Evolutionary conservation across 139 green algal species (phyloP).

Genomic region (Chlorella sp.): DNA sequence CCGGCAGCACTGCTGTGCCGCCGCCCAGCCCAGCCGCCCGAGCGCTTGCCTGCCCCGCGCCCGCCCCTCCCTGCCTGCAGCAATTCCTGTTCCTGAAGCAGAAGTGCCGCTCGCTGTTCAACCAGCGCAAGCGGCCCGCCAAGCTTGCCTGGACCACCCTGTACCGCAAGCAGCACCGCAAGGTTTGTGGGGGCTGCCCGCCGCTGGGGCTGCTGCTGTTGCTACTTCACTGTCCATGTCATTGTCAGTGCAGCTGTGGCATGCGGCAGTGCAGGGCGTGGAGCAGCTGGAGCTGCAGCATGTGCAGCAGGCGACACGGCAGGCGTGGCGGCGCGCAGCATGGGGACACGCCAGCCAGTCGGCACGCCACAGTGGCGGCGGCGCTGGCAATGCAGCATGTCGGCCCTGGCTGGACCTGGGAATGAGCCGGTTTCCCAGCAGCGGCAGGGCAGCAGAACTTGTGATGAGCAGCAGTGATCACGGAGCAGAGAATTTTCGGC

Average conservation of each 20-base stretch:
- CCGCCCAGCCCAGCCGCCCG: neutral
- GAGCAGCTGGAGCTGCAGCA: neutral
- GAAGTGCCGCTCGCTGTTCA: slow-evolving; percentile 93
- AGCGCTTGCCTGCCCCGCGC: no score
- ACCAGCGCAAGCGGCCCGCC: slow-evolving; percentile 91
- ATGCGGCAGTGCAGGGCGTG: neutral
- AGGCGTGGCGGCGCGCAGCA: no score
- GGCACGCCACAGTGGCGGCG: no score
- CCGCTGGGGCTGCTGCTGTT: neutral
- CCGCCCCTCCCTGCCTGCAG: slow-evolving; percentile 43
- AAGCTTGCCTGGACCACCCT: slow-evolving; percentile 96
- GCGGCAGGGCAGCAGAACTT: no score
- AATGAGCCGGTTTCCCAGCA: no score
- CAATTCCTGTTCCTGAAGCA: slow-evolving; percentile 97
- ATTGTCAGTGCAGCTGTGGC: neutral
- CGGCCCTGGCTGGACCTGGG: no score
- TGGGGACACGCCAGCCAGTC: no score
- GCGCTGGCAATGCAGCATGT: no score
- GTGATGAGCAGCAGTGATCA: no score
- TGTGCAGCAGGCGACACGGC: neutral
- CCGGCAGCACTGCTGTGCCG: no score
- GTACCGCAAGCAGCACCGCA: slow-evolving; percentile 98
- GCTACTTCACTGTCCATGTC: no score
- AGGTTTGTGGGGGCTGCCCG: slow-evolving; percentile 57
- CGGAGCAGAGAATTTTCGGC: no score